Percentiles rank a stretch among this genome's conserved stretches.
These are phyloP conservation scores for Euphorbia corollata DNA, from an alignment of 441 rosid genomes.

Conservation along the genomic window DNA sequence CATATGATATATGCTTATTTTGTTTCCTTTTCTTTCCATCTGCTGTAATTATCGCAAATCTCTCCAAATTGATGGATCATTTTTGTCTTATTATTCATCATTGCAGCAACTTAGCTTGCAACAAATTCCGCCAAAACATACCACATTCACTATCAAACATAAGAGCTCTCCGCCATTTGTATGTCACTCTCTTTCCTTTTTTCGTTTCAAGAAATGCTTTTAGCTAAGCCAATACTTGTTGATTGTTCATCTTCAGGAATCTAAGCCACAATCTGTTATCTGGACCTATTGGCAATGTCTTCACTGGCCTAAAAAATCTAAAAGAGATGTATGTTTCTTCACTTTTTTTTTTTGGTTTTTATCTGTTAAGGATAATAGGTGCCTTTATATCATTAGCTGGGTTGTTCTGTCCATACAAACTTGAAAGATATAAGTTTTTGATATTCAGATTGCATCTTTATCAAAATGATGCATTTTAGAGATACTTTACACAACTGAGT, in stretches of 20 bases:
- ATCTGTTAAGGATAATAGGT: background rate
- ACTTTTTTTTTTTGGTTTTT: constrained; percentile 15
- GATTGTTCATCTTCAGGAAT: constrained; percentile 48
- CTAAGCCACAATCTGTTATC: constrained; percentile 76
- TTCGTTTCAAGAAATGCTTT: constrained; percentile 7
- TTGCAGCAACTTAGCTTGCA: constrained; percentile 70
- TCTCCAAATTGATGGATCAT: constrained; percentile 13
- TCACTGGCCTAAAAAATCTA: constrained; percentile 55
- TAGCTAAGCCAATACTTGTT: constrained; percentile 10
- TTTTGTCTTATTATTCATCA: constrained; percentile 10
- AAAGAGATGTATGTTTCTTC: constrained; percentile 59
- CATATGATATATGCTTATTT: constrained; percentile 4
- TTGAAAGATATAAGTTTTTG: background rate
- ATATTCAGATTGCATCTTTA: background rate
- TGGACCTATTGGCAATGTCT: constrained; percentile 88
- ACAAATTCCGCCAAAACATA: constrained; percentile 55
- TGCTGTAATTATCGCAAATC: background rate
- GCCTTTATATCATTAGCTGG: background rate
- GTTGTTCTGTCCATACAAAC: background rate
- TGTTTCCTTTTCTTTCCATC: background rate
- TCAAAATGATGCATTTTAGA: constrained; percentile 9
- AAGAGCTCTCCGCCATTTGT: constrained; percentile 63
- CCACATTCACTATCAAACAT: constrained; percentile 60
- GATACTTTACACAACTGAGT: background rate
- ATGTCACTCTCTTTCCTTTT: constrained; percentile 26